Percentiles rank a stretch among this genome's conserved stretches.
Conservation (phyloP, 2,329 filamentous ascomycete genomes). For the Neonectria sp. region DNA sequence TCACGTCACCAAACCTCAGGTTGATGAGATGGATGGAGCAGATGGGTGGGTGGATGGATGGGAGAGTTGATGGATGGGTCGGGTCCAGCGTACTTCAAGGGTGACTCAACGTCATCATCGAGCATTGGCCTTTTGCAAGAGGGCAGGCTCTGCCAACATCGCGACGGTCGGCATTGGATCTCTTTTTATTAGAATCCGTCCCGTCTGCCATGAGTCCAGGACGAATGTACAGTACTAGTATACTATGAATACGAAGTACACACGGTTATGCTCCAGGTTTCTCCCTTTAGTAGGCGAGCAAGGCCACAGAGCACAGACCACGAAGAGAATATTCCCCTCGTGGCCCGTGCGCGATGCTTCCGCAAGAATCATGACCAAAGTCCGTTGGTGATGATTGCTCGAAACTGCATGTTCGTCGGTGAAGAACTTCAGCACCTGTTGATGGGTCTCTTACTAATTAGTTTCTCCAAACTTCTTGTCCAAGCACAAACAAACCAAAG, state of each 20-base stretch:
- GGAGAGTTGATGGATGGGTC: neutral
- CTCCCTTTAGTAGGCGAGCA: neutral
- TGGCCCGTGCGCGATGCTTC: neutral
- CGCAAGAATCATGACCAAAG: neutral
- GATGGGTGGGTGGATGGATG: conserved; percentile 3
- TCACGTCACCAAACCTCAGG: conserved; percentile 15
- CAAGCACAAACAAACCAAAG: neutral
- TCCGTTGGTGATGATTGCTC: too few relatives aligned
- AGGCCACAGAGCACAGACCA: neutral
- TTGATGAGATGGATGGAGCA: conserved; percentile 17
- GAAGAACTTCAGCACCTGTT: neutral
- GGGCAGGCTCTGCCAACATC: neutral
- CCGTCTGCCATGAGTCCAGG: neutral
- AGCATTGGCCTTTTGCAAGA: neutral
- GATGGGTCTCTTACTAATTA: neutral
- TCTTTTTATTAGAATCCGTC: conserved; percentile 2
- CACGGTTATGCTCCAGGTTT: neutral
- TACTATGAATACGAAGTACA: too few relatives aligned
- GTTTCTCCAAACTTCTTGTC: neutral
- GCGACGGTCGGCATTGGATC: neutral
- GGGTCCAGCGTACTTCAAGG: neutral
- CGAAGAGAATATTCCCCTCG: neutral
- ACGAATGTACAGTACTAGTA: too few relatives aligned
- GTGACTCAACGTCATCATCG: conserved; percentile 14
- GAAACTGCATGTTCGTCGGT: neutral